phyloP scores from a whole-genome alignment of 768 basidiomycete species.

The Sutorius australiensis region DNA sequence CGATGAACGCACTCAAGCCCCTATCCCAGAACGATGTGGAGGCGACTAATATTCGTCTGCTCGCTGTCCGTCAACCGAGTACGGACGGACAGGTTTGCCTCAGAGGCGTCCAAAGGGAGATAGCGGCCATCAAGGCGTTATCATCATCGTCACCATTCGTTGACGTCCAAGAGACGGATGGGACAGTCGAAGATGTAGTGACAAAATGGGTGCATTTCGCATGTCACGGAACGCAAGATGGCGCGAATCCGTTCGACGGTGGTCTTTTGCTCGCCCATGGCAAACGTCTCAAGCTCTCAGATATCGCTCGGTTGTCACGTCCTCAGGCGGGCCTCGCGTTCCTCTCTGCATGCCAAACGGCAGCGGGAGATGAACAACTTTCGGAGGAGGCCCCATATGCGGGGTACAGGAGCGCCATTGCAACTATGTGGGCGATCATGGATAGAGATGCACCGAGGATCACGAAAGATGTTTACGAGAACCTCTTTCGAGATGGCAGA shows the following conservation, averaged over 20 bases:
- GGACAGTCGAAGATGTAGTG: neutral
- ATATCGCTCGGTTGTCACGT: neutral
- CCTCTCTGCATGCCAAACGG: neutral
- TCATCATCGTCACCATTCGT: neutral
- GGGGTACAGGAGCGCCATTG: neutral
- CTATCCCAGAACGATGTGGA: neutral
- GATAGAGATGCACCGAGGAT: neutral
- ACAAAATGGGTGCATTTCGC: slow-evolving; percentile 26
- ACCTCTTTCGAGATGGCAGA: neutral
- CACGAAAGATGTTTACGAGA: neutral
- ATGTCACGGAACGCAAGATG: slow-evolving; percentile 29
- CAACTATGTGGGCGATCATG: slow-evolving; percentile 2
- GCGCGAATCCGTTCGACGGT: slow-evolving; percentile 17
- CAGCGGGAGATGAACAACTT: neutral
- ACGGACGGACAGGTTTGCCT: slow-evolving; percentile 9
- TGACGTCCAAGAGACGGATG: neutral
- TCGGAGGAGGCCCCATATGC: neutral
- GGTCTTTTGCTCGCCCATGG: slow-evolving; percentile 10
- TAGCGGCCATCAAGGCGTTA: slow-evolving; percentile 16
- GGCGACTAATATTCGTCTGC: neutral
- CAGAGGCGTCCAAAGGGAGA: slow-evolving; percentile 5
- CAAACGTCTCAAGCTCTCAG: neutral
- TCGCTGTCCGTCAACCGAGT: slow-evolving; percentile 12
- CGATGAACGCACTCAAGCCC: slow-evolving; percentile 18
- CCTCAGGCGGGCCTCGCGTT: slow-evolving; percentile 29